Conservation (phyloP, 495 filamentous ascomycete genomes). For the Rhizodiscina lignyota region DNA sequence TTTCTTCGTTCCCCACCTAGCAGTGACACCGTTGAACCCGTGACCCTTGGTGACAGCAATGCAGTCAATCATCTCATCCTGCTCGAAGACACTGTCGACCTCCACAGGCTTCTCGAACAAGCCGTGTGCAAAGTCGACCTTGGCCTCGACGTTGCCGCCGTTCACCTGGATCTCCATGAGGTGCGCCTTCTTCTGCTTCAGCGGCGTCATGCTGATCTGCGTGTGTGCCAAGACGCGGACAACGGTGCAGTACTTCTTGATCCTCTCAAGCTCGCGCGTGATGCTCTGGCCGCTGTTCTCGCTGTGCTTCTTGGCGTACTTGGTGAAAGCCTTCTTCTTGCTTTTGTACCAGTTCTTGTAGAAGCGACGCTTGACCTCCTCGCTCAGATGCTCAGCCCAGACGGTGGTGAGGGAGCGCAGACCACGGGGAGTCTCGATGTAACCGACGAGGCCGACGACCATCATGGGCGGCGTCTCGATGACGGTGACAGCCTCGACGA, state of each 20-base stretch:
- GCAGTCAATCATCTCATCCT: constrained; percentile 99
- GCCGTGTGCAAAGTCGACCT: constrained; percentile 85
- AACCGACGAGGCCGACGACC: constrained; percentile 97
- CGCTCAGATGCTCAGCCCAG: constrained; percentile 97
- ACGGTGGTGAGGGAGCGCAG: constrained; percentile 98
- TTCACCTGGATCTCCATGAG: constrained; percentile 99
- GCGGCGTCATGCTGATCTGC: constrained; percentile 95
- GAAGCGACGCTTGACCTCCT: constrained; percentile 98
- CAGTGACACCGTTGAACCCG: constrained; percentile 93
- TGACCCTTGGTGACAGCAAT: constrained; percentile 99
- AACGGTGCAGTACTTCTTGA: constrained; percentile 99
- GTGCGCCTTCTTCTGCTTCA: constrained; percentile 99
- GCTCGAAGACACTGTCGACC: constrained; percentile 90
- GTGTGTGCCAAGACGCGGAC: constrained; percentile 98
- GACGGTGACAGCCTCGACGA: constrained; percentile 97
- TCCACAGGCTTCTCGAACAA: constrained; percentile 97
- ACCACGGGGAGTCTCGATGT: constrained; percentile 99
- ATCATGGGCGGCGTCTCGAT: constrained; percentile 99
- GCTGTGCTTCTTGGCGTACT: constrained; percentile 99
- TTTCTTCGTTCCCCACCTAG: constrained; percentile 99
- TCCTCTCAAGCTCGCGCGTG: constrained; percentile 94
- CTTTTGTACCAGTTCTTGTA: constrained; percentile 99
- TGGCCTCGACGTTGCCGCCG: constrained; percentile 83
- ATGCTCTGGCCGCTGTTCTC: constrained; percentile 76
- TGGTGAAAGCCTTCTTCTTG: constrained; percentile 99